phyloP scores from a whole-genome alignment of 805 yeast species.

The Pichia rugopelliculosa region DNA sequence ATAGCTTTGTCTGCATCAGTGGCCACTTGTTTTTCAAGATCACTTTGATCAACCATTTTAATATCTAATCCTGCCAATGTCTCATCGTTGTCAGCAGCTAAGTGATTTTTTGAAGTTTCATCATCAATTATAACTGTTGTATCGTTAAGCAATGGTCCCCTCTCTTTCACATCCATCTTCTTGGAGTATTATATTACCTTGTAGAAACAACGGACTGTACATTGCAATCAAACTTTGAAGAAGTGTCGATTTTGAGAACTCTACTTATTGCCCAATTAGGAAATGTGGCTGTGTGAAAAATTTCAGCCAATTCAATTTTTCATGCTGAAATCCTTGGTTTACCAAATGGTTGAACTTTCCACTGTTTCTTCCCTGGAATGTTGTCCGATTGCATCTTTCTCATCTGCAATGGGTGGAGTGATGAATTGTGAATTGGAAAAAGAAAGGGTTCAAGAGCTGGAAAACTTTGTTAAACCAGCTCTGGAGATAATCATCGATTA shows the following conservation, averaged over 20 bases:
- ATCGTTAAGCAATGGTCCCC: neutral
- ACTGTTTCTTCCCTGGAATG: neutral
- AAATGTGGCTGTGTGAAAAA: neutral
- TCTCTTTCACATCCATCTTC: neutral
- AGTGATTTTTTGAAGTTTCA: neutral
- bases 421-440: slow-evolving; percentile 34
- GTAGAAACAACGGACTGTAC: too few species aligned
- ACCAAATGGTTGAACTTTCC: neutral
- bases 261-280: neutral
- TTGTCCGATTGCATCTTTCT: neutral
- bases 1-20: slow-evolving; percentile 59
- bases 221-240: too few species aligned
- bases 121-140: neutral
- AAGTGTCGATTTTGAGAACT: too few species aligned
- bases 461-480: slow-evolving; percentile 42
- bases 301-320: neutral
- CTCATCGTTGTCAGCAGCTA: slow-evolving; percentile 1
- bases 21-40: slow-evolving; percentile 69
- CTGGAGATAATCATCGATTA: slow-evolving; percentile 46
- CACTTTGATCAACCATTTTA: slow-evolving; percentile 67
- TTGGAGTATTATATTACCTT: too few species aligned
- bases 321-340: neutral
- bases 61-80: slow-evolving; percentile 40
- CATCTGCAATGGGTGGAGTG: neutral
- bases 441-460: slow-evolving; percentile 51